These are phyloP conservation scores for Cicer chorassanicum DNA, from an alignment of 306 rosid genomes.

Conservation along the genomic window DNA sequence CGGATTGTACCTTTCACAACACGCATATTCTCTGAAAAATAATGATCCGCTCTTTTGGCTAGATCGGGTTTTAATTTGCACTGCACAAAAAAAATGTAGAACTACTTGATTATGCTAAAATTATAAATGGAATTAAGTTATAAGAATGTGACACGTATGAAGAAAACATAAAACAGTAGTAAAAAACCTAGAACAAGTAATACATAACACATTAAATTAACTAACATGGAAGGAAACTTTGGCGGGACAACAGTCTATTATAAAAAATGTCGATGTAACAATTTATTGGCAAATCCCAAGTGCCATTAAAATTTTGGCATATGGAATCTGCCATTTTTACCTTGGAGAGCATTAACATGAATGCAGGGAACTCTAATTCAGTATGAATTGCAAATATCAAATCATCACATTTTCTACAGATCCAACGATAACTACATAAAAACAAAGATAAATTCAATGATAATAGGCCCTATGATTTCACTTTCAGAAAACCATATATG, in stretches of 20 bases:
- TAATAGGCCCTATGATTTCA: constrained; percentile 13
- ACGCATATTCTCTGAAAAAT: constrained; percentile 86
- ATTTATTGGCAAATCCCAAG: background rate
- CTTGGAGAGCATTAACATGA: constrained; percentile 9
- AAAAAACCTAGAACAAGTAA: constrained; percentile 36
- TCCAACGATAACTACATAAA: constrained; percentile 1
- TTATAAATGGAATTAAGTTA: constrained; percentile 31
- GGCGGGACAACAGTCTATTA: background rate
- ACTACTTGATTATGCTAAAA: constrained; percentile 32
- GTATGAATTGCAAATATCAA: constrained; percentile 16
- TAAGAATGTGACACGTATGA: constrained; percentile 17
- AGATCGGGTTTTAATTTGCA: constrained; percentile 58
- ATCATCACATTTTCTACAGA: constrained; percentile 7
- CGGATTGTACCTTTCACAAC: constrained; percentile 68
- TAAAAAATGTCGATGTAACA: background rate
- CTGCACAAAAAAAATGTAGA: constrained; percentile 52
- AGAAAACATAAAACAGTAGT: constrained; percentile 30
- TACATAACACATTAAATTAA: constrained; percentile 10
- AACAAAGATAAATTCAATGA: constrained; percentile 8
- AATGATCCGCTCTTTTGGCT: constrained; percentile 91
- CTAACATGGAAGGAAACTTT: constrained; percentile 27
- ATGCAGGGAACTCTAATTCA: constrained; percentile 11
- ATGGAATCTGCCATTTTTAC: constrained; percentile 21
- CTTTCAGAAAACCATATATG: constrained; percentile 30
- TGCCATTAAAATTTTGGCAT: constrained; percentile 14